Evolutionary conservation across 2,329 filamentous ascomycete species (phyloP).

Genomic region (Leptographium radiaticola): DNA sequence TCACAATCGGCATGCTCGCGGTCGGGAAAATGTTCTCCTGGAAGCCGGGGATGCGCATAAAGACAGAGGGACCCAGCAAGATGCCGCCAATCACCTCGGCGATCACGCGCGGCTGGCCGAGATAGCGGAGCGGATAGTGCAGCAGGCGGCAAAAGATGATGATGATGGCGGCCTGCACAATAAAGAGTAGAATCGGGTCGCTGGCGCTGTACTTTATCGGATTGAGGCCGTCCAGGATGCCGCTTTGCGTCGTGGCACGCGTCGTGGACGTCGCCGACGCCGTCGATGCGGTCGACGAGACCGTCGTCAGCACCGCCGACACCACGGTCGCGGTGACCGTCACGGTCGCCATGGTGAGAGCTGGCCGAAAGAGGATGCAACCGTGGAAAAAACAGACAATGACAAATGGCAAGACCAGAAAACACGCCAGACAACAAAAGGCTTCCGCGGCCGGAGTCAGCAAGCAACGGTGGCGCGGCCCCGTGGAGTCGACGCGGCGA

Average conservation of each 20-base stretch:
- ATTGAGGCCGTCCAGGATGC: constrained; percentile 52
- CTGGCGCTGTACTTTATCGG: constrained; percentile 47
- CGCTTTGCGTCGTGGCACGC: constrained; percentile 21
- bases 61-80: constrained; percentile 72
- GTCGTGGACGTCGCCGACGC: constrained; percentile 2
- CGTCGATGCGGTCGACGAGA: neutral
- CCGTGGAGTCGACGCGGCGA: too few species aligned
- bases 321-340: constrained; percentile 10
- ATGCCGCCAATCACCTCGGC: constrained; percentile 70
- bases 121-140: constrained; percentile 55
- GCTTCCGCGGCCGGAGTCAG: too few species aligned
- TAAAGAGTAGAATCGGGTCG: constrained; percentile 56
- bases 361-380: too few species aligned
- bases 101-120: constrained; percentile 57
- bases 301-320: constrained; percentile 6
- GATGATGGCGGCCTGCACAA: constrained; percentile 53
- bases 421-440: too few species aligned
- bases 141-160: constrained; percentile 62
- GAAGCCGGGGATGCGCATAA: constrained; percentile 77
- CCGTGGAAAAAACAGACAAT: neutral
- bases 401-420: too few species aligned
- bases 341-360: constrained; percentile 12
- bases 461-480: too few species aligned
- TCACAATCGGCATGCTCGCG: constrained; percentile 61
- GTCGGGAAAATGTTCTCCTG: constrained; percentile 61